Evolutionary conservation across 352 stramenopile genomes (phyloP).

Genomic region (Phytopythium delawarense): DNA sequence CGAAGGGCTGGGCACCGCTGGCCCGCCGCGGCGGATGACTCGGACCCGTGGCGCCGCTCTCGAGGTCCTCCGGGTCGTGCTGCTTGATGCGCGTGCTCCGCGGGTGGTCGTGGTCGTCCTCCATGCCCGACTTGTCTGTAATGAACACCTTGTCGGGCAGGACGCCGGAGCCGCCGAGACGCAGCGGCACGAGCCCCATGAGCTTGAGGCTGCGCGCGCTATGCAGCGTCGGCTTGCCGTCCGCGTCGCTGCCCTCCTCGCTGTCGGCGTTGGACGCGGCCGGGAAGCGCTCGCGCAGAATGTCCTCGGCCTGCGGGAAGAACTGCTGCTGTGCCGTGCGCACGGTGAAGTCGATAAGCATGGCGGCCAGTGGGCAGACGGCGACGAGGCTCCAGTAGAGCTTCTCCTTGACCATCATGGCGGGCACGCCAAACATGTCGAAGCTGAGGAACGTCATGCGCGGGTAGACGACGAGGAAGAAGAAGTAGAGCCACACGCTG

Average conservation of each 20-base stretch:
- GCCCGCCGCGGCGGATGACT: neutral
- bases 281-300: constrained; percentile 49
- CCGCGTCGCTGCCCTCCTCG: constrained; percentile 12
- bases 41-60: neutral
- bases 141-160: constrained; percentile 22
- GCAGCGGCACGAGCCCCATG: constrained; percentile 1
- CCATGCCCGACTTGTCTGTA: constrained; percentile 8
- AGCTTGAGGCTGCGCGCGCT: constrained; percentile 5
- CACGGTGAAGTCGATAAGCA: constrained; percentile 39
- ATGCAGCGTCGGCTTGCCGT: constrained; percentile 10
- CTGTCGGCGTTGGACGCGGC: constrained; percentile 13
- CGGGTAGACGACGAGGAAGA: constrained; percentile 66
- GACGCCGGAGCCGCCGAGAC: constrained; percentile 5
- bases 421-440: constrained; percentile 58
- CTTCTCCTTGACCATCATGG: constrained; percentile 30
- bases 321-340: constrained; percentile 44
- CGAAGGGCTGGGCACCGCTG: constrained; percentile 1
- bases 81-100: neutral
- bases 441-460: constrained; percentile 64
- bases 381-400: constrained; percentile 58
- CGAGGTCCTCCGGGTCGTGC: neutral
- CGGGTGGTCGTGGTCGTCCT: neutral
- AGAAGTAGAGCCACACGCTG: constrained; percentile 50
- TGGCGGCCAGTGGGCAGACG: constrained; percentile 39
- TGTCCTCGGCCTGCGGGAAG: constrained; percentile 45